Percentiles rank a stretch among this genome's conserved stretches.
These are phyloP conservation scores for Arthroderma sp. DNA, from an alignment of 2,329 filamentous ascomycete genomes.

Conservation along the genomic window DNA sequence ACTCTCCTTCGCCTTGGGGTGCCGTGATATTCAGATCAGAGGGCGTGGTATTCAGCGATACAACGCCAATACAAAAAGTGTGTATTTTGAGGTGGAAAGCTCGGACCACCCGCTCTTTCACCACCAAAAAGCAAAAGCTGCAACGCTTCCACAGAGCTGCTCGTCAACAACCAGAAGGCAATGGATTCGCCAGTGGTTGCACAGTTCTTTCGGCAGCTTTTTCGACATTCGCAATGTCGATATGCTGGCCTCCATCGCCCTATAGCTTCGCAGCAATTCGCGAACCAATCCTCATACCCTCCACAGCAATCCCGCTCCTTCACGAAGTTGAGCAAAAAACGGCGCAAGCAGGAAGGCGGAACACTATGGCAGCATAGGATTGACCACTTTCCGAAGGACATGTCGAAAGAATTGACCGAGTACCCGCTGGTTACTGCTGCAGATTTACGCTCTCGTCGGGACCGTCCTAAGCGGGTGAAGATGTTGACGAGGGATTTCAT, in stretches of 20 bases:
- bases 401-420: constrained; percentile 63
- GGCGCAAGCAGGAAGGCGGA: constrained; percentile 23
- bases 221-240: constrained; percentile 57
- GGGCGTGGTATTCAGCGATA: neutral
- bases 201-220: constrained; percentile 73
- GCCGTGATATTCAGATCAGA: no score
- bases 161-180: constrained; percentile 7
- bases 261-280: no score
- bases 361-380: constrained; percentile 78
- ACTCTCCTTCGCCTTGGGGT: no score
- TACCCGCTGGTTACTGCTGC: constrained; percentile 79
- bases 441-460: constrained; percentile 56
- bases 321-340: constrained; percentile 20
- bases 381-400: constrained; percentile 61
- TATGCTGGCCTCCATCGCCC: no score
- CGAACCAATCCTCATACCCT: neutral
- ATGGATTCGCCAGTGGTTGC: constrained; percentile 52
- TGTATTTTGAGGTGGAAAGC: constrained; percentile 7
- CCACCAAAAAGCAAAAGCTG: constrained; percentile 1
- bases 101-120: constrained; percentile 14
- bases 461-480: constrained; percentile 77
- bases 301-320: constrained; percentile 21
- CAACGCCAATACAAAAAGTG: neutral
- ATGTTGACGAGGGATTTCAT: constrained; percentile 98
- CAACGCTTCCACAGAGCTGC: constrained; percentile 3